Conservation (phyloP, 345 rosid species). For the Salix arbutifolia region DNA sequence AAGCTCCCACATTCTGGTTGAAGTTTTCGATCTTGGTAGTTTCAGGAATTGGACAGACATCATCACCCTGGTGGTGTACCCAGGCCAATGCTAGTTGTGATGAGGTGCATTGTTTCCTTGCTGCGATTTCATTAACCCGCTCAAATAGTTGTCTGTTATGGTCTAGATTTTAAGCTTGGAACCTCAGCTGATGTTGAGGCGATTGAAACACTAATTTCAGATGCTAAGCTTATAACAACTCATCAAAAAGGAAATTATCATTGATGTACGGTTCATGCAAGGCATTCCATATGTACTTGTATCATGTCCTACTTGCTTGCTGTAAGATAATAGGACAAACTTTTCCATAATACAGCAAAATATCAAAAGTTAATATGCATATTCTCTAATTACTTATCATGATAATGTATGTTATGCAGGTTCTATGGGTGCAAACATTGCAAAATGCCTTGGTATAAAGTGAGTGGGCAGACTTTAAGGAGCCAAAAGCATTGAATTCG, state of each 20-base stretch:
- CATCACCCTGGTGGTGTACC: no score
- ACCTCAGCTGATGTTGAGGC: slow-evolving; percentile 50
- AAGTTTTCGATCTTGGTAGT: no score
- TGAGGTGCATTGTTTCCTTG: no score
- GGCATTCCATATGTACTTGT: neutral
- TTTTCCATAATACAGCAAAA: neutral
- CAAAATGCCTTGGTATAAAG: neutral
- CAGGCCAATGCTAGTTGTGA: no score
- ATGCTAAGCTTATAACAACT: neutral
- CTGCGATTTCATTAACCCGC: slow-evolving; percentile 37
- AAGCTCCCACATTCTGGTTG: no score
- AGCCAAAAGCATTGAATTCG: neutral
- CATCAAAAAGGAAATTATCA: neutral
- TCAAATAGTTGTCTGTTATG: slow-evolving; percentile 44
- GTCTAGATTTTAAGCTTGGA: slow-evolving; percentile 53
- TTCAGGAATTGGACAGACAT: no score
- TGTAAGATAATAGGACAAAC: neutral
- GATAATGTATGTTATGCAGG: neutral
- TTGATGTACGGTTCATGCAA: neutral
- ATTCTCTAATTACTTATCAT: neutral
- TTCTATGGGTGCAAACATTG: neutral
- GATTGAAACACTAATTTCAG: neutral
- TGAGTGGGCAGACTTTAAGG: neutral
- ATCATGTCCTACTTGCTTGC: neutral
- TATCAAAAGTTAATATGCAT: neutral